These are phyloP conservation scores for Pythium guiyangense DNA, from an alignment of 352 stramenopile genomes.

Conservation along the genomic window DNA sequence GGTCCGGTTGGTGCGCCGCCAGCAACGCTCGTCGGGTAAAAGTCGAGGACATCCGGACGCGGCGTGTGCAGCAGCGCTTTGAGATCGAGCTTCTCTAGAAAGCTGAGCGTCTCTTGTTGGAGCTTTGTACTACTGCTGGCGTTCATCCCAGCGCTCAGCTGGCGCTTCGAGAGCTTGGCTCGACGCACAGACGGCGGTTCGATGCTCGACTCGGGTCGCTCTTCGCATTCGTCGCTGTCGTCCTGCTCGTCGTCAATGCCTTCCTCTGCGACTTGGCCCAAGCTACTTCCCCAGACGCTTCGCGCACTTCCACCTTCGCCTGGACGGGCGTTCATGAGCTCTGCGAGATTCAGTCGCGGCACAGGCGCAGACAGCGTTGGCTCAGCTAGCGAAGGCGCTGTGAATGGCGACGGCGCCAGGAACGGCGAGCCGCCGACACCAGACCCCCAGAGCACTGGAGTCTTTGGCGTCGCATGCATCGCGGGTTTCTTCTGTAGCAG, in stretches of 20 bases:
- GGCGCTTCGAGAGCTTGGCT: background rate
- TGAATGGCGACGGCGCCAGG: background rate
- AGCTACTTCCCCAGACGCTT: constrained; percentile 3
- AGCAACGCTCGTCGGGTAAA: constrained; percentile 18
- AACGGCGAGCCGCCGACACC: background rate
- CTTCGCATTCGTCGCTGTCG: constrained; percentile 10
- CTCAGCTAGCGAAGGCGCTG: background rate
- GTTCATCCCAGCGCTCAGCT: constrained; percentile 3
- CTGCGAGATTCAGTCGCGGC: constrained; percentile 36
- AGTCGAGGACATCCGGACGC: constrained; percentile 46
- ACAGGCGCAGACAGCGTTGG: constrained; percentile 22
- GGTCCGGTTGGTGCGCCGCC: background rate
- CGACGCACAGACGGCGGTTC: background rate
- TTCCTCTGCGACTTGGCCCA: constrained; percentile 13
- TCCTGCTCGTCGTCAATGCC: constrained; percentile 22
- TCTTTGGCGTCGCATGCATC: background rate
- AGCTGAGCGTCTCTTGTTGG: constrained; percentile 44
- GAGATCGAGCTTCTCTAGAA: constrained; percentile 59
- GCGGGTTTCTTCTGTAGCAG: constrained; percentile 1
- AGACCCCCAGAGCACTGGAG: background rate
- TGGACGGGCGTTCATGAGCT: constrained; percentile 39
- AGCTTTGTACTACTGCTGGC: constrained; percentile 14
- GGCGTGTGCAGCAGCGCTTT: constrained; percentile 58
- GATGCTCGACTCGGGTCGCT: background rate
- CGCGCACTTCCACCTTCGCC: background rate